phyloP scores from a whole-genome alignment of 768 basidiomycete species.

The Lactarius hatsudake region DNA sequence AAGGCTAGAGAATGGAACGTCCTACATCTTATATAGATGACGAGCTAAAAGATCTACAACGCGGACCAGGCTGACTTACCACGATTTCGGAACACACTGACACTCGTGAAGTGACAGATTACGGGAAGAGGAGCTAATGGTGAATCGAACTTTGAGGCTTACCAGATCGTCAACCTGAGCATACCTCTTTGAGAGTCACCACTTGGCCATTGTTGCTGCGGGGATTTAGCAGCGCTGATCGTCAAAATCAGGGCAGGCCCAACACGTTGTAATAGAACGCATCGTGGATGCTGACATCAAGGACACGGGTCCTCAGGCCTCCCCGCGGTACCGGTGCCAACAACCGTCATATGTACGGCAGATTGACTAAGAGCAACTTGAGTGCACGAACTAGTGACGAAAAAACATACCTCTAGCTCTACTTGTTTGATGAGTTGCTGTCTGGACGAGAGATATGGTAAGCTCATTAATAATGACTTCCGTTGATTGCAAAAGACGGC shows the following conservation, averaged over 20 bases:
- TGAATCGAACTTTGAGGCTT: neutral
- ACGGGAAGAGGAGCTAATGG: conserved; percentile 8
- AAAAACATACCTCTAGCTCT: conserved; percentile 16
- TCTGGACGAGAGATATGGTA: neutral
- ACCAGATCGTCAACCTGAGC: conserved; percentile 12
- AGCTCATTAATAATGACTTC: neutral
- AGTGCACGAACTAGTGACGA: conserved; percentile 21
- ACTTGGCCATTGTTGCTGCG: neutral
- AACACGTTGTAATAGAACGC: conserved; percentile 16
- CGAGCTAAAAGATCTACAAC: conserved; percentile 17
- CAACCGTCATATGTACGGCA: conserved; percentile 22
- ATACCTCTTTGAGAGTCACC: neutral
- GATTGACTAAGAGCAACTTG: conserved; percentile 14
- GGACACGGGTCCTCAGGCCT: conserved; percentile 7
- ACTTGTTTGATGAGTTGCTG: conserved; percentile 11
- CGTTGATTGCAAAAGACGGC: neutral
- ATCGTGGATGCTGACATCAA: conserved; percentile 12
- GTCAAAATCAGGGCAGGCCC: conserved; percentile 9
- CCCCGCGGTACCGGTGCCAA: neutral
- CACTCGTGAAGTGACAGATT: conserved; percentile 8
- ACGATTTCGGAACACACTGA: conserved; percentile 13
- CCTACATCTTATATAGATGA: conserved; percentile 24
- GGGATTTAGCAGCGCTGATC: conserved; percentile 21
- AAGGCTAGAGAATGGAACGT: conserved; percentile 11
- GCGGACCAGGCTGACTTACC: conserved; percentile 14